Evolutionary conservation across 2,329 filamentous ascomycete genomes (phyloP), one percentile per base, ranked within the genome.

Genomic region (Hirsutella rhossiliensis): DNA sequence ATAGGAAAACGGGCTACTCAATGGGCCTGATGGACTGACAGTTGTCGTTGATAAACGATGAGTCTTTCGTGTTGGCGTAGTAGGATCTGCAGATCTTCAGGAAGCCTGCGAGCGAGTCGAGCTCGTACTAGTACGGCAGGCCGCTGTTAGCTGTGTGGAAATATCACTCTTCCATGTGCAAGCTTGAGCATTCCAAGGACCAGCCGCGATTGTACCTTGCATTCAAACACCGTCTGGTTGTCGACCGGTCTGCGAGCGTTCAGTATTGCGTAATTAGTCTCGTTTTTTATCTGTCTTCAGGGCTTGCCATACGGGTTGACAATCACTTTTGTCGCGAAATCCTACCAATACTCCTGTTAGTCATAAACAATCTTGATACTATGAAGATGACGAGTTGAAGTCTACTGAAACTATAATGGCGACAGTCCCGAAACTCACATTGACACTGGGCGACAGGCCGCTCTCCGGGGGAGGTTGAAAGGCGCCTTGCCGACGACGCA

Each of bases 21-120:
- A 8, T 12, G 15, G 11, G 5, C 7, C 9, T 5, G 3, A 27
- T 27, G 45, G 34, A 36, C 34, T 36, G 4, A 56, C 55, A 57
- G 41, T 56, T 55, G 19, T 53, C 52, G 42, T 58, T 56, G 32
- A 88, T 89, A 39, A 83, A 83, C 45, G 75, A 75, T 3, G 72
- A 74, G 18, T 85, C 86, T 0, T 73, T 73, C 0, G 85, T 89
- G 48, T 77, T 72, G 23, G 75, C 71, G 61, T 86, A 75, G 64
- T 92, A 94, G 47, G 89, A 80, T 41, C 85, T 82, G 2, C 78
- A 80, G 4, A 94, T 72, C 37, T 84, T 79, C n/a, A 95, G 72
- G 61, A 94, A 95, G 38, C 85, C 80, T 0, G 87, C 87, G 2
- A 94, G 75, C 8, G 86, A 90, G 66, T 94, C 88, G 32, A 95